A percentile compares a stretch with the other conserved stretches of the same genome.
Conservation (phyloP, 2,329 filamentous ascomycete genomes). For the Fusarium cicatricum region DNA sequence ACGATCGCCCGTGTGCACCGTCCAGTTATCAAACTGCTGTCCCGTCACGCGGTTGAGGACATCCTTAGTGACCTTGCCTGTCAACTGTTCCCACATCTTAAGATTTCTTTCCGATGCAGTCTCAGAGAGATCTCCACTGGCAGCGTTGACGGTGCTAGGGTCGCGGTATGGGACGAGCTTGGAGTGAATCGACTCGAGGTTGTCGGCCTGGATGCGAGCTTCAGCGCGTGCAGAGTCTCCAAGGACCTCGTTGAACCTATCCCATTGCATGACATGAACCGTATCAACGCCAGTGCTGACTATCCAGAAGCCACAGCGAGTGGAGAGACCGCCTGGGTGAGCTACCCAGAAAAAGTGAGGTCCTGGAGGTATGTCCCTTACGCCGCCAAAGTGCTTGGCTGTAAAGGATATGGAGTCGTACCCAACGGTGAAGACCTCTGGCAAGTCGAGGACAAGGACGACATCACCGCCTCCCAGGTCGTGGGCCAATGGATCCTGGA, state of each 20-base stretch:
- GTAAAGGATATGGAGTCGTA: slow-evolving; percentile 61
- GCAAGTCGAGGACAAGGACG: slow-evolving; percentile 61
- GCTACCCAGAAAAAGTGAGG: slow-evolving; percentile 68
- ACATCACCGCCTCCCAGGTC: slow-evolving; percentile 56
- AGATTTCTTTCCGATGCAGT: slow-evolving; percentile 36
- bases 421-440: slow-evolving; percentile 60
- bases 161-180: slow-evolving; percentile 57
- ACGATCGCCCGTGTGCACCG: slow-evolving; percentile 62
- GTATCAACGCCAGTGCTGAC: slow-evolving; percentile 47
- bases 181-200: slow-evolving; percentile 49
- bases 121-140: slow-evolving; percentile 27
- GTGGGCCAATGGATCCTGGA: slow-evolving; percentile 36
- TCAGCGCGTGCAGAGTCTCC: slow-evolving; percentile 58
- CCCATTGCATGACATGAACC: slow-evolving; percentile 62
- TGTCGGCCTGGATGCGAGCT: slow-evolving; percentile 54
- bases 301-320: slow-evolving; percentile 67
- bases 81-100: slow-evolving; percentile 62
- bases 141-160: slow-evolving; percentile 40
- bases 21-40: slow-evolving; percentile 54
- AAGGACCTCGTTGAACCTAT: slow-evolving; percentile 63
- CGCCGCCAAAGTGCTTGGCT: slow-evolving; percentile 58
- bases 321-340: slow-evolving; percentile 55
- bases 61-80: slow-evolving; percentile 54
- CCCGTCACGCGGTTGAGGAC: slow-evolving; percentile 60
- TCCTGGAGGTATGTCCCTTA: slow-evolving; percentile 63